Percentiles rank a stretch among this genome's conserved stretches.
phyloP scores from a whole-genome alignment of 768 basidiomycete genomes.

The Dioszegia aurantiaca region DNA sequence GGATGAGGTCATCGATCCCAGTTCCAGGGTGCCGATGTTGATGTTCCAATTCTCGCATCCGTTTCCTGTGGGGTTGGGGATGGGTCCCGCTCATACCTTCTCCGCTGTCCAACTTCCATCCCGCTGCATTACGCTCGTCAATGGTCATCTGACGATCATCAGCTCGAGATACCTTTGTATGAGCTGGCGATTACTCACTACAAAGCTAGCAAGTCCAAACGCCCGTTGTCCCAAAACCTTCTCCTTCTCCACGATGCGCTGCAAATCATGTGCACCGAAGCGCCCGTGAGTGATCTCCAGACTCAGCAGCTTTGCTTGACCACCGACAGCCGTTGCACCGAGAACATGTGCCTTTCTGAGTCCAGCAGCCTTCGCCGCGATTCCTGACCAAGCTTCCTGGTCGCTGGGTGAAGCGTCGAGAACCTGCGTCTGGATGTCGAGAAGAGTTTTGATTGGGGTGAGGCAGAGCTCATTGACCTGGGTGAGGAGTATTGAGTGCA shows the following conservation, averaged over 20 bases:
- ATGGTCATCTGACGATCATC: conserved; percentile 7
- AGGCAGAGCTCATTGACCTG: conserved; percentile 44
- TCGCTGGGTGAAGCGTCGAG: conserved; percentile 35
- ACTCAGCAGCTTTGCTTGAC: conserved; percentile 38
- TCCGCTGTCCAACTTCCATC: background rate
- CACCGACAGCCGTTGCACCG: conserved; percentile 34
- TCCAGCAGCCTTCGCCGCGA: conserved; percentile 27
- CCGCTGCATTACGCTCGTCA: conserved; percentile 11
- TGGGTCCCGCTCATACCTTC: background rate
- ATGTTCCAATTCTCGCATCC: background rate
- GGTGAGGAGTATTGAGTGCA: conserved; percentile 53
- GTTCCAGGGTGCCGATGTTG: conserved; percentile 10
- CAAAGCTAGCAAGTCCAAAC: conserved; percentile 38
- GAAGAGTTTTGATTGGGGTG: conserved; percentile 30
- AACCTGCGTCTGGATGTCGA: conserved; percentile 41
- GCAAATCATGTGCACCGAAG: conserved; percentile 45
- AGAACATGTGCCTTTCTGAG: conserved; percentile 32
- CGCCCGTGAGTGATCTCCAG: conserved; percentile 49
- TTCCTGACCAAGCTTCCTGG: conserved; percentile 29
- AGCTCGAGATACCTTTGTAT: background rate
- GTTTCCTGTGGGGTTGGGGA: background rate
- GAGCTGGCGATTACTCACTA: conserved; percentile 27
- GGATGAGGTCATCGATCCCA: conserved; percentile 44
- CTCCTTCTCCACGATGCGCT: conserved; percentile 34
- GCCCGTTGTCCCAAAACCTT: conserved; percentile 38